Conservation (phyloP, 768 basidiomycete species). For the Rhizopogon sp. region DNA sequence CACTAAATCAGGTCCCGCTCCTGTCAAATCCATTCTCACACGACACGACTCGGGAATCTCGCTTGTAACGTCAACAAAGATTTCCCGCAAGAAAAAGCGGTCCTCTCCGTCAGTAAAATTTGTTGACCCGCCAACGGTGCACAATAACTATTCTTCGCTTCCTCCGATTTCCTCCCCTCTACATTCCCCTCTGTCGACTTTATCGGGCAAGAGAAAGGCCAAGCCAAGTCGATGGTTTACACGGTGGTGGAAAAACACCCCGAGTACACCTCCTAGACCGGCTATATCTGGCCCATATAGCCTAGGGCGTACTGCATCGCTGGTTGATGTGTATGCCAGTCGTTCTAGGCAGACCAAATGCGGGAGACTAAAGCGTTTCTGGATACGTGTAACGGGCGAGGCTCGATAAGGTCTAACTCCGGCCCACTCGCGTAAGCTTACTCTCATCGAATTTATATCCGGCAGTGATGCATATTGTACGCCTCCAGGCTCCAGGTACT, state of each 20-base stretch:
- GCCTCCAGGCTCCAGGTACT: not conserved
- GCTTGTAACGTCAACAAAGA: slow-evolving; percentile 27
- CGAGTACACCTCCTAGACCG: slow-evolving; percentile 18
- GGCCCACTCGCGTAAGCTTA: not conserved
- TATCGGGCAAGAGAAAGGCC: slow-evolving; percentile 6
- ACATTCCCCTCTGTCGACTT: slow-evolving; percentile 8
- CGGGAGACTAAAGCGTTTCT: slow-evolving; percentile 23
- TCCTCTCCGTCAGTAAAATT: slow-evolving; percentile 58
- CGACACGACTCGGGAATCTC: slow-evolving; percentile 47
- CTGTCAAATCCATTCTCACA: slow-evolving; percentile 56
- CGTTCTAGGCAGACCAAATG: slow-evolving; percentile 12
- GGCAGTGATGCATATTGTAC: not conserved
- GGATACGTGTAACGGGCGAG: slow-evolving; percentile 18
- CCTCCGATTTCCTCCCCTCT: slow-evolving; percentile 6
- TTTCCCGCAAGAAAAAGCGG: slow-evolving; percentile 24
- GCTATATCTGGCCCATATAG: slow-evolving; percentile 28
- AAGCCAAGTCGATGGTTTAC: slow-evolving; percentile 18
- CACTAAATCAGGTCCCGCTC: slow-evolving; percentile 21
- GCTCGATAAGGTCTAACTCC: slow-evolving; percentile 11
- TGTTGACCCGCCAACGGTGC: slow-evolving; percentile 58
- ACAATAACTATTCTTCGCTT: slow-evolving; percentile 30
- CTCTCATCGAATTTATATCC: not conserved
- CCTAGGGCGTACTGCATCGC: slow-evolving; percentile 25
- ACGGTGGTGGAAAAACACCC: slow-evolving; percentile 21
- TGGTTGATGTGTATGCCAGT: slow-evolving; percentile 20